Evolutionary conservation across 2,329 filamentous ascomycete genomes (phyloP).

Genomic region (Aspergillus chevalieri): DNA sequence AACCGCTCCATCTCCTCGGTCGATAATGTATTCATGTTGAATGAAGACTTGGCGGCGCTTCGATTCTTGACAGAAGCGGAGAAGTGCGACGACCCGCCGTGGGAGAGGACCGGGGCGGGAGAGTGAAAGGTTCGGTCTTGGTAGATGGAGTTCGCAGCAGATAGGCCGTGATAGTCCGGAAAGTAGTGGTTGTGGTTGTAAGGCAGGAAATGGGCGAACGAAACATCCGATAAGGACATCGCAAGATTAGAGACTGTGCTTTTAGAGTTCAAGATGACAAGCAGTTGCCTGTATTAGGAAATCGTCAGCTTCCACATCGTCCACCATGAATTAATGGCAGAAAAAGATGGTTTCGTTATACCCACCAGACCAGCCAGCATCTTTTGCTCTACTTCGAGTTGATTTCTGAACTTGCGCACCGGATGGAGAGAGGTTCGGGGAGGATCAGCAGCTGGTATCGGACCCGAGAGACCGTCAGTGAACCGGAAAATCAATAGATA

Average conservation of each 20-base stretch:
- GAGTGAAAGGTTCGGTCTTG: slow-evolving; percentile 15
- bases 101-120: slow-evolving; percentile 14
- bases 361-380: slow-evolving; percentile 11
- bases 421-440: too few species aligned
- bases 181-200: slow-evolving; percentile 26
- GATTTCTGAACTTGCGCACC: too few species aligned
- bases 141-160: neutral
- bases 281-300: slow-evolving; percentile 4
- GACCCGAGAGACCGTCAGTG: too few species aligned
- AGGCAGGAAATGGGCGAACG: slow-evolving; percentile 21
- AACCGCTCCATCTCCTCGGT: slow-evolving; percentile 55
- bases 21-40: slow-evolving; percentile 35
- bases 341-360: slow-evolving; percentile 2
- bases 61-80: slow-evolving; percentile 13
- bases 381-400: neutral
- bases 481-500: too few species aligned
- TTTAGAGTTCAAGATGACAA: slow-evolving; percentile 6
- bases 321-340: neutral
- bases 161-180: slow-evolving; percentile 22
- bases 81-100: slow-evolving; percentile 18
- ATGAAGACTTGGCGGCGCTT: slow-evolving; percentile 1
- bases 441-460: too few species aligned
- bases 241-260: slow-evolving; percentile 10
- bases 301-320: neutral
- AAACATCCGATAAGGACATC: slow-evolving; percentile 33